Conservation (phyloP, 208 protist genomes). For the Sergeia podlipaevii region DNA sequence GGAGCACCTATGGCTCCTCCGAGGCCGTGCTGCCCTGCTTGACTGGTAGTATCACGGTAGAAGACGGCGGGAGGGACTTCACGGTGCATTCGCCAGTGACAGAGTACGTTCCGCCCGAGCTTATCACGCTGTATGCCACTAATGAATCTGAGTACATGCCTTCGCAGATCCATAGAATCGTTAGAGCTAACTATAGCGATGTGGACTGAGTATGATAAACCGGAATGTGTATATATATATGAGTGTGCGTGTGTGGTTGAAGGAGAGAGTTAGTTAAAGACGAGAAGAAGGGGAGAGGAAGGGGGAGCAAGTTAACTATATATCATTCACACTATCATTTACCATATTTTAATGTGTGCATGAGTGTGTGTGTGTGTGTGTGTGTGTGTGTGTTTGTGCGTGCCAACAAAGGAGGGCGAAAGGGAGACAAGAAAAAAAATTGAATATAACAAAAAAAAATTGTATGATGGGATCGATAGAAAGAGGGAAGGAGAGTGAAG, state of each 20-base stretch:
- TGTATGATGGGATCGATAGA: too few relatives aligned
- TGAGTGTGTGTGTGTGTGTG: too few relatives aligned
- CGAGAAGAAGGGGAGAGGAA: not conserved
- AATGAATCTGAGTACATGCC: slow-evolving; percentile 93
- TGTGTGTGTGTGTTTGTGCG: too few relatives aligned
- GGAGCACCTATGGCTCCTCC: slow-evolving; percentile 72
- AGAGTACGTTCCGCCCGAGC: slow-evolving; percentile 97
- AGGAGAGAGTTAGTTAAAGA: not conserved
- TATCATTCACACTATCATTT: too few relatives aligned
- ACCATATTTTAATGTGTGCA: too few relatives aligned
- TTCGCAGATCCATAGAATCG: slow-evolving; percentile 96
- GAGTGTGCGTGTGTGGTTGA: not conserved
- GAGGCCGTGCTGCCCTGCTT: slow-evolving; percentile 54
- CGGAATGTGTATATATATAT: too few relatives aligned
- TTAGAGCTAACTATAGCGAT: slow-evolving; percentile 95
- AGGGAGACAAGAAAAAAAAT: too few relatives aligned
- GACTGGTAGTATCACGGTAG: slow-evolving; percentile 31
- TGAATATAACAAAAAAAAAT: too few relatives aligned
- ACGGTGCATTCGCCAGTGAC: slow-evolving; percentile 91
- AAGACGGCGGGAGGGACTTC: slow-evolving; percentile 33
- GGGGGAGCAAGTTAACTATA: not conserved
- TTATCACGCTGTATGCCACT: slow-evolving; percentile 96
- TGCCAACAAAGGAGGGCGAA: too few relatives aligned
- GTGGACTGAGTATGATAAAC: slow-evolving; percentile 88
- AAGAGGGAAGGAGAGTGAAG: too few relatives aligned